phyloP scores from a whole-genome alignment of 768 basidiomycete species.

The Boletus bicolor region DNA sequence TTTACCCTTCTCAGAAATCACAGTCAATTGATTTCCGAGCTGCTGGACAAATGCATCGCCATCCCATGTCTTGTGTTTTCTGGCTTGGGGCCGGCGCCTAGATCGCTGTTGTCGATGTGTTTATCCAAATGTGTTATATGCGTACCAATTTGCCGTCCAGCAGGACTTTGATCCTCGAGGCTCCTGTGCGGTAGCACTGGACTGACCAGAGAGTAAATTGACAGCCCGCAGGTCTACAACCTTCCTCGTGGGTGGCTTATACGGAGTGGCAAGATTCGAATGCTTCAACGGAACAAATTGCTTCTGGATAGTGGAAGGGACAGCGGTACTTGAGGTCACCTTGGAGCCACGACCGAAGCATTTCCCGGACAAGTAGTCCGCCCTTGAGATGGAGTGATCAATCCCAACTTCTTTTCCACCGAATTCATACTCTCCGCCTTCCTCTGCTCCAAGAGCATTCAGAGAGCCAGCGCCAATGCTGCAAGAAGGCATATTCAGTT shows the following conservation, averaged over 20 bases:
- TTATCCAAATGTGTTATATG: slow-evolving; percentile 3
- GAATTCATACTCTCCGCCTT: slow-evolving; percentile 38
- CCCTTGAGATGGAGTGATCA: slow-evolving; percentile 51
- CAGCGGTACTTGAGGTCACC: slow-evolving; percentile 11
- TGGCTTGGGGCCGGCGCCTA: slow-evolving; percentile 70
- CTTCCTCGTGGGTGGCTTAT: slow-evolving; percentile 27
- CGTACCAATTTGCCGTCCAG: slow-evolving; percentile 73
- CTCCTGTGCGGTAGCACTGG: slow-evolving; percentile 5
- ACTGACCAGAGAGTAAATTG: slow-evolving; percentile 28
- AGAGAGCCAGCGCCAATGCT: slow-evolving; percentile 55
- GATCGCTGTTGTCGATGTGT: slow-evolving; percentile 1
- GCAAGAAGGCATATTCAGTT: not conserved
- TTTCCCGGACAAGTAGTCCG: slow-evolving; percentile 60
- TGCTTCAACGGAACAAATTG: slow-evolving; percentile 33
- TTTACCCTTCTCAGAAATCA: slow-evolving; percentile 70
- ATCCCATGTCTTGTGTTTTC: slow-evolving; percentile 87
- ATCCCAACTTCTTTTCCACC: slow-evolving; percentile 64
- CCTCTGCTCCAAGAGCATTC: slow-evolving; percentile 35
- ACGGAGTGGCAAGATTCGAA: slow-evolving; percentile 20
- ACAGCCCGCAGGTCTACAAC: slow-evolving; percentile 42
- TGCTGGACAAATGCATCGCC: slow-evolving; percentile 66
- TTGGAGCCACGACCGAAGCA: slow-evolving; percentile 51
- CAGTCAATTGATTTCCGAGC: slow-evolving; percentile 47
- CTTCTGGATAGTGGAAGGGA: slow-evolving; percentile 27
- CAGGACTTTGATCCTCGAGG: slow-evolving; percentile 31